Conservation (phyloP, 2,329 filamentous ascomycete genomes). For the Fusarium austroafricanum region DNA sequence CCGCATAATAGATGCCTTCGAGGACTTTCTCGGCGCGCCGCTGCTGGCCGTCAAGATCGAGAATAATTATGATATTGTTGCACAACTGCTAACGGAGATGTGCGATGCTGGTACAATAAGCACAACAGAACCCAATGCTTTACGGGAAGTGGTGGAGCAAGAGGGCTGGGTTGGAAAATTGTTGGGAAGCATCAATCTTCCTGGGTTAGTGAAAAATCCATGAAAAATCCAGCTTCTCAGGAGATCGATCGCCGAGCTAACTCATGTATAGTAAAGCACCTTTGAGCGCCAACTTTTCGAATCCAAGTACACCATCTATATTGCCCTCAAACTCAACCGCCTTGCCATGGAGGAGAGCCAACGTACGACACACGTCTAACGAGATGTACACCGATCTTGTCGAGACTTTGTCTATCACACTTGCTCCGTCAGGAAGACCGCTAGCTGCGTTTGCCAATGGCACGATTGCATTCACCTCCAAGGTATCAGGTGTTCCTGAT, state of each 20-base stretch:
- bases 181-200: constrained; percentile 86
- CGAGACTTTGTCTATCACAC: constrained; percentile 86
- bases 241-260: constrained; percentile 14
- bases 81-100: constrained; percentile 94
- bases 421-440: constrained; percentile 89
- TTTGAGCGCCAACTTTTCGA: constrained; percentile 54
- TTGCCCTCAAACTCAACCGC: constrained; percentile 62
- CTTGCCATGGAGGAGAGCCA: constrained; percentile 88
- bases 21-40: constrained; percentile 93
- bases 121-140: constrained; percentile 92
- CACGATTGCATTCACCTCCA: constrained; percentile 93
- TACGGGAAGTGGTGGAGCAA: constrained; percentile 91
- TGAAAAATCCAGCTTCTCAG: constrained; percentile 2
- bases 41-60: constrained; percentile 89
- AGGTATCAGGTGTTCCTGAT: constrained; percentile 94
- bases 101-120: constrained; percentile 91
- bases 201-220: constrained; percentile 64
- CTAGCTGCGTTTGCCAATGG: constrained; percentile 90
- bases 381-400: constrained; percentile 97
- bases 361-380: constrained; percentile 95
- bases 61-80: constrained; percentile 90
- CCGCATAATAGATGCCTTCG: constrained; percentile 89
- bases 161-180: constrained; percentile 91
- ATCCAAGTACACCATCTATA: constrained; percentile 55
- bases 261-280: constrained; percentile 54